These are phyloP conservation scores for Coemansia sp. DNA, from an alignment of 371 early-diverging fungal genomes.

Conservation along the genomic window DNA sequence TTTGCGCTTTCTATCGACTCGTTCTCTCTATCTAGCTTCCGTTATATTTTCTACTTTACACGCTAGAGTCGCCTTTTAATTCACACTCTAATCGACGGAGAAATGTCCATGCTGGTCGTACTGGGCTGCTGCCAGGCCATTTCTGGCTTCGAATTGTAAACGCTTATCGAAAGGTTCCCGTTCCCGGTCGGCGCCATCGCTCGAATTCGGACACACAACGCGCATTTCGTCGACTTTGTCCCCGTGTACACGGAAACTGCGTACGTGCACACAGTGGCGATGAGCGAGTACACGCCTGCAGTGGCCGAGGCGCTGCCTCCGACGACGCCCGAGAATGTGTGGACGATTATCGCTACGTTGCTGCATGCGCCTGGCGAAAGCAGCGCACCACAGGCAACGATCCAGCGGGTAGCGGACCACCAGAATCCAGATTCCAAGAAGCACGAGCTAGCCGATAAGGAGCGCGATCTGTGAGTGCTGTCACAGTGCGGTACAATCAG, in stretches of 20 bases:
- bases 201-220: slow-evolving; percentile 27
- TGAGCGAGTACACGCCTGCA: slow-evolving; percentile 20
- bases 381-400: slow-evolving; percentile 15
- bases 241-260: not conserved
- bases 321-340: slow-evolving; percentile 8
- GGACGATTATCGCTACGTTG: slow-evolving; percentile 34
- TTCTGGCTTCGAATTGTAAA: slow-evolving; percentile 34
- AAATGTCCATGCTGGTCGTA: slow-evolving; percentile 43
- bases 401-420: slow-evolving; percentile 22
- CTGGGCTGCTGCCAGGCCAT: slow-evolving; percentile 39
- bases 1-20: too few species aligned
- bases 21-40: not conserved
- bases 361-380: slow-evolving; percentile 39
- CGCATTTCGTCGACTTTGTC: slow-evolving; percentile 32
- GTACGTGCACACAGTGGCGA: slow-evolving; percentile 15
- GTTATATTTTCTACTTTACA: not conserved
- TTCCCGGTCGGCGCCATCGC: slow-evolving; percentile 25
- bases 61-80: not conserved
- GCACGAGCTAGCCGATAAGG: slow-evolving; percentile 7
- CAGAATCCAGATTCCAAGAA: not conserved
- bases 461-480: slow-evolving; percentile 55
- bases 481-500: slow-evolving; percentile 94
- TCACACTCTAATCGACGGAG: not conserved
- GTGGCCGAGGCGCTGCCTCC: slow-evolving; percentile 4
- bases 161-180: slow-evolving; percentile 30